Evolutionary conservation across 2,329 filamentous ascomycete genomes (phyloP), one percentile per base, ranked within the genome.

Genomic region (Claviceps sorghi): DNA sequence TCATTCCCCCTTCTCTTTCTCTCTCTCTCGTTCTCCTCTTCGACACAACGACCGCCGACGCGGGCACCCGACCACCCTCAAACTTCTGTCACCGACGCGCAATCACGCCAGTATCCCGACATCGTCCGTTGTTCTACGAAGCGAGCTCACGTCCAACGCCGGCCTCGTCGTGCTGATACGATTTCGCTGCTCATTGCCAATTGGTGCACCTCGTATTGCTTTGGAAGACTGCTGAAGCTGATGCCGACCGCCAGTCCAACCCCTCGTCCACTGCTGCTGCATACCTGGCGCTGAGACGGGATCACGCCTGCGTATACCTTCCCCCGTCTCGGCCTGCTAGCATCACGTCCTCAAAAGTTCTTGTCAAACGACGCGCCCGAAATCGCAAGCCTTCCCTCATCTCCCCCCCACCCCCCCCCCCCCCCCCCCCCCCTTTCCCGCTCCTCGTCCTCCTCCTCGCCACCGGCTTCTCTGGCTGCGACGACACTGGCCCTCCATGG

Each of bases 161-260:
- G 54, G 53, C 60, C 10, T 32, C 10, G 57, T 44, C 42, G 15
- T 29, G 19, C n/a, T 43, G 22, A 8, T 30, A 36, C 62, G 49
- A 54, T 54, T 15, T 51, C 53, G 51, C 56, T 50, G 48, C 52
- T 19, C 7, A 42, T 49, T 30, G 50, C 56, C 63, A 65, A 67
- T 67, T 65, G 62, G 56, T 55, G 56, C 57, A 19, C 32, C 19
- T 22, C 32, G 58, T 57, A 56, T 50, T 51, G 43, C 44, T 53
- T 48, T 53, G 49, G 32, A 48, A 36, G 41, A 54, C 49, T 54
- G 51, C 54, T 50, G 48, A 40, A 58, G 65, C 67, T 69, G 66
- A 69, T 69, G 67, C 65, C 64, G 66, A 64, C 62, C 66, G 58
- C 59, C 60, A 59, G 59, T 52, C 52, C 57, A 57, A 58, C 60